A percentile compares a stretch with the other conserved stretches of the same genome.
Evolutionary conservation across 2,329 filamentous ascomycete species (phyloP).

Genomic region (Epichloe amarillans): DNA sequence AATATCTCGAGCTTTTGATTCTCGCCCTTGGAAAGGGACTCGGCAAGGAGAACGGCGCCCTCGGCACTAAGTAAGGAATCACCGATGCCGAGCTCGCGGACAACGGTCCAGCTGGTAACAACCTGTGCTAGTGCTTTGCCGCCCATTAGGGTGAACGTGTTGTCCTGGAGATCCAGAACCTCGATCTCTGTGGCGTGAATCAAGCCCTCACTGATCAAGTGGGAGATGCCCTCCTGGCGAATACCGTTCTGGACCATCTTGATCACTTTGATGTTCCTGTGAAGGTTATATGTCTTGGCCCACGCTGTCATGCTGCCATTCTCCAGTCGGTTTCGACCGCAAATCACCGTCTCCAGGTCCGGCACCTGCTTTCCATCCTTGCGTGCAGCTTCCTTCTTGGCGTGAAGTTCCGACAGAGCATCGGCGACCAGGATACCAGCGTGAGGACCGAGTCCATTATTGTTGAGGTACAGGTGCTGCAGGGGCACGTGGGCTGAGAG

Average conservation of each 20-base stretch:
- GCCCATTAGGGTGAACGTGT: constrained; percentile 80
- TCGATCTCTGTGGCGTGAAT: constrained; percentile 54
- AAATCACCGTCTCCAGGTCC: constrained; percentile 89
- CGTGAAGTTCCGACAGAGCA: constrained; percentile 69
- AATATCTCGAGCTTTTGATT: constrained; percentile 72
- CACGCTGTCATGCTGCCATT: constrained; percentile 94
- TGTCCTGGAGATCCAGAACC: constrained; percentile 87
- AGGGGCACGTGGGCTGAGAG: constrained; percentile 78
- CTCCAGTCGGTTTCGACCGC: constrained; percentile 88
- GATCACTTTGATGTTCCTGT: constrained; percentile 68
- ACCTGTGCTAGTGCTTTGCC: constrained; percentile 67
- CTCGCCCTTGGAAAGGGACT: constrained; percentile 58
- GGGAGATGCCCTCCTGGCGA: constrained; percentile 78
- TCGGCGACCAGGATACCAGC: constrained; percentile 83
- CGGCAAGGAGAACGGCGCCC: constrained; percentile 60
- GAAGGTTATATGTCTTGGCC: constrained; percentile 75
- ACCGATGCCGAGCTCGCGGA: constrained; percentile 76
- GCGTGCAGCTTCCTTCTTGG: constrained; percentile 68
- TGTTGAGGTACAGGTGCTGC: constrained; percentile 91
- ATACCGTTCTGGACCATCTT: constrained; percentile 99
- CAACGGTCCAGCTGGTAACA: constrained; percentile 56
- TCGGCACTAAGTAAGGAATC: constrained; percentile 75
- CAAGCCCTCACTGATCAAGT: constrained; percentile 68
- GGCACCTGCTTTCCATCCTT: constrained; percentile 61
- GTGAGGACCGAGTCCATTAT: constrained; percentile 89